Evolutionary conservation across 2,329 filamentous ascomycete species (phyloP).

Genomic region (Apiospora rasikravindrae): DNA sequence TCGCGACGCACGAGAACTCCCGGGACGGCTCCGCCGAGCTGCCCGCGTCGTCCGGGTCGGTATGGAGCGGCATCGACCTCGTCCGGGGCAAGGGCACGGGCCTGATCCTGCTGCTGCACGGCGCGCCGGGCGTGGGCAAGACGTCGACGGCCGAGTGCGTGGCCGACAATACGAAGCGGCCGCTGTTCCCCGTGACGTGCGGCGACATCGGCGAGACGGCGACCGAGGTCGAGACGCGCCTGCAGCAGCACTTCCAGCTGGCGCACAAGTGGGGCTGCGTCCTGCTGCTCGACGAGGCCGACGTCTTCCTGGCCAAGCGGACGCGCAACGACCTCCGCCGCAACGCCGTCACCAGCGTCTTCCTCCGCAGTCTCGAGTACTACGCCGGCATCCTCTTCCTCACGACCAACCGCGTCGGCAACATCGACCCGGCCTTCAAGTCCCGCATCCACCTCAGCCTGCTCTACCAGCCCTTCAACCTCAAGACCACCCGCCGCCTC

Average conservation of each 20-base stretch:
- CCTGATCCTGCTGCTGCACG: slow-evolving; percentile 1
- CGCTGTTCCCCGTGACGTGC: not conserved
- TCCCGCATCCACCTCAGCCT: slow-evolving; percentile 37
- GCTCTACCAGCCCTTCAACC: slow-evolving; percentile 33
- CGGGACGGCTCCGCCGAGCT: not conserved
- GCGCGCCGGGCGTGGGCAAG: slow-evolving; percentile 5
- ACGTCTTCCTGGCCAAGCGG: slow-evolving; percentile 12
- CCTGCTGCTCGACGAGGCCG: slow-evolving; percentile 12
- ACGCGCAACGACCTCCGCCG: not conserved
- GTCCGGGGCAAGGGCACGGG: not conserved
- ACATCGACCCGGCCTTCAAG: slow-evolving; percentile 34
- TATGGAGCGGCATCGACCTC: not conserved
- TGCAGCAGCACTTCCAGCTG: not conserved
- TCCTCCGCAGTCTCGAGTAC: slow-evolving; percentile 31
- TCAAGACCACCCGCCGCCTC: slow-evolving; percentile 16
- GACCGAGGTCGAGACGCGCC: not conserved
- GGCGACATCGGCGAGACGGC: slow-evolving; percentile 20
- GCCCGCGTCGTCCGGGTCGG: not conserved
- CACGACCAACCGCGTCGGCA: slow-evolving; percentile 41
- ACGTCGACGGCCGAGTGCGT: slow-evolving; percentile 7
- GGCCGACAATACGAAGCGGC: not conserved
- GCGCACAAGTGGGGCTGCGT: slow-evolving; percentile 19
- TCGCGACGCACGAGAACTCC: not conserved
- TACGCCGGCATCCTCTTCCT: slow-evolving; percentile 44
- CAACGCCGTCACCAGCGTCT: slow-evolving; percentile 14